phyloP scores from a whole-genome alignment of 495 filamentous ascomycete genomes.

The Trichoderma asperelloides region DNA sequence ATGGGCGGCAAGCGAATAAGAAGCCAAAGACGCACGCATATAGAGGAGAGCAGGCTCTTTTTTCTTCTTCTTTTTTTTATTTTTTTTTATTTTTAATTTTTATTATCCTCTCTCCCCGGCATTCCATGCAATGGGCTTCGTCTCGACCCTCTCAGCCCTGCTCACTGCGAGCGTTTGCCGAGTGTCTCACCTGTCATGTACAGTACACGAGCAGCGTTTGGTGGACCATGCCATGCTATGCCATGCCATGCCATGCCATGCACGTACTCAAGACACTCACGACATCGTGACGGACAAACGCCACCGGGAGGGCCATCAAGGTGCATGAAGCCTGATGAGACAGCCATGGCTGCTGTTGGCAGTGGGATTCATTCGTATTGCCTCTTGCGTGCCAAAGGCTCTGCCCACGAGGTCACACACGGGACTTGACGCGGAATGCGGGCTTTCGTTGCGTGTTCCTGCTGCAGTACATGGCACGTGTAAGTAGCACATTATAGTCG shows the following conservation, averaged over 20 bases:
- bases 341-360: background rate
- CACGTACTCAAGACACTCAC: background rate
- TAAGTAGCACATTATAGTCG: too few species aligned
- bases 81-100: too few species aligned
- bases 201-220: background rate
- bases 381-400: background rate
- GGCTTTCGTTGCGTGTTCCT: background rate
- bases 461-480: too few species aligned
- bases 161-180: background rate
- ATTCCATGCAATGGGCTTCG: background rate
- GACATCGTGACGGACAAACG: background rate
- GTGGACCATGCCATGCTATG: too few species aligned
- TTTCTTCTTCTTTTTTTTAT: too few species aligned
- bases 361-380: background rate
- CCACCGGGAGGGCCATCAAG: background rate
- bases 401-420: too few species aligned
- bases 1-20: background rate
- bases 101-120: background rate
- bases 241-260: background rate
- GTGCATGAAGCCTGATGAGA: background rate
- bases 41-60: background rate
- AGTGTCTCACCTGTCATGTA: background rate
- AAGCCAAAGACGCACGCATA: background rate
- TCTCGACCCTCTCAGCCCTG: slow-evolving; percentile 3
- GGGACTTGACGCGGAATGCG: background rate